Conservation (phyloP, 1,284 basidiomycete species). For the Leccinum fallax region DNA sequence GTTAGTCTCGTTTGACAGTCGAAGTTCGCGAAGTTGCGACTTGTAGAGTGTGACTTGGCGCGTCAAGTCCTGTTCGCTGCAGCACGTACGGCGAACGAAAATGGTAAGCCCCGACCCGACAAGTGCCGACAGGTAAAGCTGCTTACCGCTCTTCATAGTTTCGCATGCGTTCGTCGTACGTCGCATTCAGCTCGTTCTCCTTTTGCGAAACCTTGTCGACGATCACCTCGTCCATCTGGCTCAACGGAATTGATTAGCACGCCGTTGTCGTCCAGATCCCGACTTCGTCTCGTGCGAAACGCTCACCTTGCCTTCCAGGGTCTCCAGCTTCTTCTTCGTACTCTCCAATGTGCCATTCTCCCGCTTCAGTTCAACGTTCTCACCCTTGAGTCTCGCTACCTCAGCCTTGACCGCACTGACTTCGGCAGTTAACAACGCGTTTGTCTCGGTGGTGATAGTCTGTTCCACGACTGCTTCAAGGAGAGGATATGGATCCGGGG, state of each 20-base stretch:
- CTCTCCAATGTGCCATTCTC: slow-evolving; percentile 52
- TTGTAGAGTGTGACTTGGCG: slow-evolving; percentile 84
- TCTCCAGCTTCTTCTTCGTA: slow-evolving; percentile 75
- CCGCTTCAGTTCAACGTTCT: slow-evolving; percentile 78
- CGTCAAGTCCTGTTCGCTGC: slow-evolving; percentile 88
- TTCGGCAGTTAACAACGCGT: slow-evolving; percentile 48
- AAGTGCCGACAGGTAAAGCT: background rate
- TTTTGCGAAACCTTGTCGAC: slow-evolving; percentile 85
- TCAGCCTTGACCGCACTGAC: slow-evolving; percentile 76
- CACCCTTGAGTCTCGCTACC: slow-evolving; percentile 69
- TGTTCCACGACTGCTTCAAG: slow-evolving; percentile 94
- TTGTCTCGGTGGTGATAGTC: slow-evolving; percentile 72
- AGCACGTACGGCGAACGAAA: background rate
- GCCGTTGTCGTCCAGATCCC: background rate
- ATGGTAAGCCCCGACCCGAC: slow-evolving; percentile 2
- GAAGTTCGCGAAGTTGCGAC: slow-evolving; percentile 87
- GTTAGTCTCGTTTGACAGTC: slow-evolving; percentile 87
- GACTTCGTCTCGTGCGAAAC: background rate
- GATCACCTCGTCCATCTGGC: slow-evolving; percentile 88
- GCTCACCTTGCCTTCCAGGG: slow-evolving; percentile 81
- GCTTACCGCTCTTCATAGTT: slow-evolving; percentile 92
- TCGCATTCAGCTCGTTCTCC: slow-evolving; percentile 94
- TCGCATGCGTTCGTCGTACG: slow-evolving; percentile 92
- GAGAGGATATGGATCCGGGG: slow-evolving; percentile 94
- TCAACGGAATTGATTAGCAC: slow-evolving; percentile 5